Conservation (phyloP, 768 basidiomycete species). For the Leccinum boreale region DNA sequence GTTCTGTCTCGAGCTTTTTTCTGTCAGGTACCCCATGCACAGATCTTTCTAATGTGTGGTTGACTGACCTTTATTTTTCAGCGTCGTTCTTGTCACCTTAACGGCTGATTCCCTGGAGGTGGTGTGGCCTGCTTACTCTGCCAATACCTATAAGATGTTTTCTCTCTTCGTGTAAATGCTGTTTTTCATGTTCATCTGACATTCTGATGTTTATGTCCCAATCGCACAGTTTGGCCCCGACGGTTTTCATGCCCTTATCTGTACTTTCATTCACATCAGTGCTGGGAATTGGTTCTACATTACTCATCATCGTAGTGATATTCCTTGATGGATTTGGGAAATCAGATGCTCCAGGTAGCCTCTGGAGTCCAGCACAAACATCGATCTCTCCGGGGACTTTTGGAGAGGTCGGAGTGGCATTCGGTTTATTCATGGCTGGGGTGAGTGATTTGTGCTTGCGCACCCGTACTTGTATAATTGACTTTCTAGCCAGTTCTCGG, state of each 20-base stretch:
- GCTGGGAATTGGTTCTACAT: constrained; percentile 75
- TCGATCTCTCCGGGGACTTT: constrained; percentile 49
- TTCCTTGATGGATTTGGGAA: constrained; percentile 81
- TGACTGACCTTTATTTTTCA: constrained; percentile 24
- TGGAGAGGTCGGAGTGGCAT: constrained; percentile 68
- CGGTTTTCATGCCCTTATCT: constrained; percentile 80
- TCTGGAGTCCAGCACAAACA: constrained; percentile 75
- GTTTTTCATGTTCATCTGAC: background rate
- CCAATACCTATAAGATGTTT: constrained; percentile 71
- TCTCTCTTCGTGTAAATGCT: constrained; percentile 64
- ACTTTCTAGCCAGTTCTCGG: constrained; percentile 60
- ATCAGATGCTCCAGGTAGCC: constrained; percentile 69
- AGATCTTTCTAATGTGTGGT: background rate
- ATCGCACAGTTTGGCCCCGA: constrained; percentile 68
- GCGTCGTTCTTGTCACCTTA: constrained; percentile 84
- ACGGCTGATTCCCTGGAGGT: constrained; percentile 84
- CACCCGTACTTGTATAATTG: background rate
- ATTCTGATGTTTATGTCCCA: constrained; percentile 1
- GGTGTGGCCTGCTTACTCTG: constrained; percentile 63
- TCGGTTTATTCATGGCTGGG: constrained; percentile 91
- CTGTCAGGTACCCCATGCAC: constrained; percentile 57
- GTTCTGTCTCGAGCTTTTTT: constrained; percentile 87
- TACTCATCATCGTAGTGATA: constrained; percentile 73
- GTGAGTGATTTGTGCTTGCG: constrained; percentile 39
- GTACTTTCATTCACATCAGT: constrained; percentile 87